phyloP scores from a whole-genome alignment of 192 early-diverging fungal genomes.

The Endogone sp. region DNA sequence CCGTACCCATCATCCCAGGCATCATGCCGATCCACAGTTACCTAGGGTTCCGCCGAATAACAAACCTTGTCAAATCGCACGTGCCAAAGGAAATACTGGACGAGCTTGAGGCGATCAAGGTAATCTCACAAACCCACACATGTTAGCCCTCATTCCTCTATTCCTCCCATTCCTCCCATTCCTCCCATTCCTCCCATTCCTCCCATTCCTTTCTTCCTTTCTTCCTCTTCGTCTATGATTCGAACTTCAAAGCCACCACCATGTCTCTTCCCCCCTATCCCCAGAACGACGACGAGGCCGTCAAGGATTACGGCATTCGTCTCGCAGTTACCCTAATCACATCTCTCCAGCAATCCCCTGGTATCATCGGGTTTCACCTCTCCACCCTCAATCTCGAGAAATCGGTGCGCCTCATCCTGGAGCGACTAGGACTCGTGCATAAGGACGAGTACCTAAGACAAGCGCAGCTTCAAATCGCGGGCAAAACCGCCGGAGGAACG shows the following conservation, averaged over 20 bases:
- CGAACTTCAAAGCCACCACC: no score
- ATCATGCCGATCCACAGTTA: constrained; percentile 86
- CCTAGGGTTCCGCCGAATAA: constrained; percentile 78
- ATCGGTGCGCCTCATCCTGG: constrained; percentile 70
- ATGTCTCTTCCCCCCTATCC: neutral
- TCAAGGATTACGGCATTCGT: constrained; percentile 77
- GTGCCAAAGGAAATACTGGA: constrained; percentile 59
- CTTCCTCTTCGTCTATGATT: no score
- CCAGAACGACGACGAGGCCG: constrained; percentile 74
- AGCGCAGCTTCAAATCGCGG: no score
- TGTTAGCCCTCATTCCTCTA: no score
- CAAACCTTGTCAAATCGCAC: constrained; percentile 63
- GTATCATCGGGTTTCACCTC: constrained; percentile 68
- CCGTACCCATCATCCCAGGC: constrained; percentile 73
- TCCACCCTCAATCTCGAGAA: constrained; percentile 80
- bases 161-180: no score
- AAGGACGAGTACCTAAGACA: no score
- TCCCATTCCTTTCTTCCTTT: no score
- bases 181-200: no score
- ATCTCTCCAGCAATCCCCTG: constrained; percentile 45
- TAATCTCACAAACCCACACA: no score
- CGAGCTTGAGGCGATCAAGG: constrained; percentile 75
- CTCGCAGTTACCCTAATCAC: constrained; percentile 70
- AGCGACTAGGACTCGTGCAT: constrained; percentile 61
- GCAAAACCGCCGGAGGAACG: no score